Evolutionary conservation across 768 basidiomycete species (phyloP).

Genomic region (Favolaschia claudopus): DNA sequence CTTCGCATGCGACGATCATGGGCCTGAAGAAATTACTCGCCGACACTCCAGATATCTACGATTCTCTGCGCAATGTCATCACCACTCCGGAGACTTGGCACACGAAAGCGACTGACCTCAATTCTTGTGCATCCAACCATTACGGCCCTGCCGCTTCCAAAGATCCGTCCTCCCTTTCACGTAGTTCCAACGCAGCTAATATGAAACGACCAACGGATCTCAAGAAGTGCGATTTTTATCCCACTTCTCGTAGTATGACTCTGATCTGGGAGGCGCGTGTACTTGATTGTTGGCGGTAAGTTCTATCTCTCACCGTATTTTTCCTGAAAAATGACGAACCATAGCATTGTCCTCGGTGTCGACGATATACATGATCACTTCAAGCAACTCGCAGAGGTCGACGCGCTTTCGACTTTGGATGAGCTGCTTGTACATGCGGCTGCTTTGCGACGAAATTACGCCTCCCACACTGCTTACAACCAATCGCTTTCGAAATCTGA

Average conservation of each 20-base stretch:
- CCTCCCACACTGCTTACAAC: not conserved
- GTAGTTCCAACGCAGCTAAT: constrained; percentile 8
- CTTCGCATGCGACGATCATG: not conserved
- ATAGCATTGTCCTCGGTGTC: too few relatives aligned
- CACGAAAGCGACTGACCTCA: not conserved
- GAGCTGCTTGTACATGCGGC: not conserved
- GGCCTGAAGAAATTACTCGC: not conserved
- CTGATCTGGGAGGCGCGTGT: constrained; percentile 29
- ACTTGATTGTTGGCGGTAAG: constrained; percentile 28
- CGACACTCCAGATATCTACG: not conserved
- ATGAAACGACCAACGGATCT: constrained; percentile 28
- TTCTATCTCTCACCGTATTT: too few relatives aligned
- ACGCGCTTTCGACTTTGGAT: too few relatives aligned
- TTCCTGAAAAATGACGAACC: too few relatives aligned
- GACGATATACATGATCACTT: too few relatives aligned
- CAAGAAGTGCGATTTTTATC: constrained; percentile 33
- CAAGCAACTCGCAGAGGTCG: too few relatives aligned
- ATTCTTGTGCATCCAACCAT: not conserved
- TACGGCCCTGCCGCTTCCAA: not conserved
- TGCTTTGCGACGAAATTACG: not conserved
- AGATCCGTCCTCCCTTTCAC: not conserved
- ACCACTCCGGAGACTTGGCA: not conserved
- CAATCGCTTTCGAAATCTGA: not conserved
- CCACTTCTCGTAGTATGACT: constrained; percentile 29
- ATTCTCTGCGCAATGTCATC: not conserved